These are phyloP conservation scores for Ascocoryne sarcoides DNA, from an alignment of 2,329 filamentous ascomycete genomes.

Conservation along the genomic window DNA sequence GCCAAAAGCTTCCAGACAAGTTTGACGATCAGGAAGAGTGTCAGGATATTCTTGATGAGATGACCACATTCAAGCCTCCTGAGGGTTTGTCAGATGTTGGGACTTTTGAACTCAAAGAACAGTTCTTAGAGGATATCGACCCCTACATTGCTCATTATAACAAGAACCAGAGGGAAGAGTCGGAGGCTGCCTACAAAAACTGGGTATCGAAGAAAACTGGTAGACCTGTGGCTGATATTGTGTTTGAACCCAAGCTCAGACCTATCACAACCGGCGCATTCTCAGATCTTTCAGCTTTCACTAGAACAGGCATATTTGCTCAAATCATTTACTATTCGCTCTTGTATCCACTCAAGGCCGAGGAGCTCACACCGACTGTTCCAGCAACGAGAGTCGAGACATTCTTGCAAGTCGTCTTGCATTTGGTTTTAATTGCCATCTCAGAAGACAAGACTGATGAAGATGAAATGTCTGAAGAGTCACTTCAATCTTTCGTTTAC, in stretches of 20 bases:
- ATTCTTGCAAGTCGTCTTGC: constrained; percentile 84
- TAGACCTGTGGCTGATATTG: constrained; percentile 70
- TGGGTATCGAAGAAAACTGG: constrained; percentile 83
- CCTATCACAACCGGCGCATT: constrained; percentile 73
- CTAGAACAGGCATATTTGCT: constrained; percentile 73
- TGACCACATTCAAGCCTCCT: constrained; percentile 81
- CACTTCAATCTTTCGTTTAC: constrained; percentile 59
- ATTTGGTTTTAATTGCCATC: constrained; percentile 77
- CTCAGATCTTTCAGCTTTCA: constrained; percentile 67
- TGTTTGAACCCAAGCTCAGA: constrained; percentile 80
- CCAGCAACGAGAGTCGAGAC: constrained; percentile 79
- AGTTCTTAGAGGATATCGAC: constrained; percentile 82
- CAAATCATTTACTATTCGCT: constrained; percentile 86
- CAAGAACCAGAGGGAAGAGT: constrained; percentile 94
- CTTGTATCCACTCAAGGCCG: constrained; percentile 66
- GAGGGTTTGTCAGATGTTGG: constrained; percentile 90
- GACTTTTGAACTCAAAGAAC: constrained; percentile 82
- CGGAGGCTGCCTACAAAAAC: constrained; percentile 79
- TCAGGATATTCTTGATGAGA: constrained; percentile 71
- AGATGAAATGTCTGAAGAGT: constrained; percentile 38
- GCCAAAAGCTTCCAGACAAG: constrained; percentile 76
- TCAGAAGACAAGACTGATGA: constrained; percentile 66
- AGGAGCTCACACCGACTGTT: constrained; percentile 62
- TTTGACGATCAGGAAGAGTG: constrained; percentile 86
- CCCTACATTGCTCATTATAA: constrained; percentile 95